Percentiles rank a stretch among this genome's conserved stretches.
phyloP scores from a whole-genome alignment of 176 grass and related monocot species.

The Paspalum vaginatum region DNA sequence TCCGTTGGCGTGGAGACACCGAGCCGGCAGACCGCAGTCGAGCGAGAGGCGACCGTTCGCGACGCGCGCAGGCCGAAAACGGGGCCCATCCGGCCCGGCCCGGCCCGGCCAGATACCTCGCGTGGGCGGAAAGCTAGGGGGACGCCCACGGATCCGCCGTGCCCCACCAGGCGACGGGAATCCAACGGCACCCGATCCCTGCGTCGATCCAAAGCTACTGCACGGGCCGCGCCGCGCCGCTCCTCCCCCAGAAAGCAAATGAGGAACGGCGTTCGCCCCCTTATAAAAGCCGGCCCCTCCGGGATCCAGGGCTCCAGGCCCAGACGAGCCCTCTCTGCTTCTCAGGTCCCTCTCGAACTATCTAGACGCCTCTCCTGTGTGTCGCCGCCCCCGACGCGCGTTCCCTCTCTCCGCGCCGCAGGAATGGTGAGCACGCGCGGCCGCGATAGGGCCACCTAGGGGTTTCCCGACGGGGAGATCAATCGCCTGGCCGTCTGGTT shows the following conservation, averaged over 20 bases:
- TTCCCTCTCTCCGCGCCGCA: neutral
- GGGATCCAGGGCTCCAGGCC: neutral
- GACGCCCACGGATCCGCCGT: neutral
- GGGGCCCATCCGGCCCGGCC: neutral
- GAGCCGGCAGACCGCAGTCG: neutral
- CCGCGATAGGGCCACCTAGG: neutral
- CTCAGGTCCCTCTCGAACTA: neutral
- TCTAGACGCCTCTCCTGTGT: conserved; percentile 5
- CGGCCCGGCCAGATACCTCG: neutral
- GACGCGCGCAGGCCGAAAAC: neutral
- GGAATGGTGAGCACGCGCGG: conserved; percentile 32
- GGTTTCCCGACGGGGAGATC: neutral
- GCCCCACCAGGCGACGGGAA: neutral
- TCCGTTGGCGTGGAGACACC: conserved; percentile 16
- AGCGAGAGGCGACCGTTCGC: neutral
- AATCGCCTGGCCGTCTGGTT: neutral
- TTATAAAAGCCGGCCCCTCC: conserved; percentile 4
- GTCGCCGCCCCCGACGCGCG: neutral
- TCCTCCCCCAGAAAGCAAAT: neutral
- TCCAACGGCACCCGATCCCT: conserved; percentile 48
- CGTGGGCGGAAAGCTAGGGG: conserved; percentile 35
- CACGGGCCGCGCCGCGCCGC: neutral
- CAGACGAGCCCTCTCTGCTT: neutral
- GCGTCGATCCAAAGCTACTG: conserved; percentile 51
- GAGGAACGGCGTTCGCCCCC: neutral